Evolutionary conservation across 2,329 filamentous ascomycete species (phyloP).

Genomic region (Lachnellula occidentalis): DNA sequence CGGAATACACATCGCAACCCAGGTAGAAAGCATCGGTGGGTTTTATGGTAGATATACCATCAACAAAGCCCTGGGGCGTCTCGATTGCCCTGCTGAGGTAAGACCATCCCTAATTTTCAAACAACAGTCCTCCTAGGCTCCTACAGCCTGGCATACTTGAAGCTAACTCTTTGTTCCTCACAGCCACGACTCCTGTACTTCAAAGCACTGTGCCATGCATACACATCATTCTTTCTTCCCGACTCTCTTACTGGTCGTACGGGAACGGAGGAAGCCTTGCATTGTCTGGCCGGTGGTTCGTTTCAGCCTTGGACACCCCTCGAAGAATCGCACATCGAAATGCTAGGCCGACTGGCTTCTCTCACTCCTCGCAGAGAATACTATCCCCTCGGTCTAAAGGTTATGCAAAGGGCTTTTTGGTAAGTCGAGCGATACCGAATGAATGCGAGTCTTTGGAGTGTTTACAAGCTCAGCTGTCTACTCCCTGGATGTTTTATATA

Average conservation of each 20-base stretch:
- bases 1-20: conserved; percentile 40
- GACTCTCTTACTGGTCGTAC: conserved; percentile 54
- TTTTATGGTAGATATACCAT: conserved; percentile 47
- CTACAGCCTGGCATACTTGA: too few relatives aligned
- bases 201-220: conserved; percentile 55
- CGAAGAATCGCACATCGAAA: background rate
- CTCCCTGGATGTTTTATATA: too few relatives aligned
- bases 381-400: conserved; percentile 37
- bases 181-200: conserved; percentile 44
- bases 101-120: too few relatives aligned
- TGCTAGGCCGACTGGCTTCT: conserved; percentile 9
- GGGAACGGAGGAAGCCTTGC: conserved; percentile 54
- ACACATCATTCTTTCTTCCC: conserved; percentile 51
- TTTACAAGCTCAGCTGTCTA: too few relatives aligned
- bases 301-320: conserved; percentile 32
- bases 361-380: conserved; percentile 34
- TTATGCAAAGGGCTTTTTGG: conserved; percentile 41
- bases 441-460: too few relatives aligned
- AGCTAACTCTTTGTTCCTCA: background rate
- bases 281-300: conserved; percentile 43
- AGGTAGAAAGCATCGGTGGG: conserved; percentile 30
- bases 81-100: conserved; percentile 51
- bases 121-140: too few relatives aligned
- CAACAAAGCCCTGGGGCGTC: conserved; percentile 47
- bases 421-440: too few relatives aligned